Evolutionary conservation across 495 filamentous ascomycete genomes (phyloP).

Genomic region (Lepraria neglecta): DNA sequence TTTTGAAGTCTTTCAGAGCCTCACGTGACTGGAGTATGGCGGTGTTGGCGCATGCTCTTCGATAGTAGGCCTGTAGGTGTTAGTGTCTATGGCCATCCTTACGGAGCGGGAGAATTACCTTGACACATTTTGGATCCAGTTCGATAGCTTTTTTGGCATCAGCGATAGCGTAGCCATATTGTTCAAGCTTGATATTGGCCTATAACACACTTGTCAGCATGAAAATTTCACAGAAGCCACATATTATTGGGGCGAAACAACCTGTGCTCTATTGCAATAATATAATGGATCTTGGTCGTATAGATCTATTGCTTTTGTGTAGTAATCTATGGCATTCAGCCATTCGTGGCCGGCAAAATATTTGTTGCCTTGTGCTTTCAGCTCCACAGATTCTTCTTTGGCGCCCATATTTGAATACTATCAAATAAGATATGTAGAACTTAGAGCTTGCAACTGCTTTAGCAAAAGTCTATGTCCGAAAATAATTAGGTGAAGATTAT

Average conservation of each 20-base stretch:
- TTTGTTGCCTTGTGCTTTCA: conserved; percentile 93
- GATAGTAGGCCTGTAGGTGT: conserved; percentile 75
- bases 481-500: conserved; percentile 1
- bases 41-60: conserved; percentile 82
- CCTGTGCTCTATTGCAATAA: conserved; percentile 91
- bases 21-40: conserved; percentile 83
- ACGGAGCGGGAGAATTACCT: conserved; percentile 49
- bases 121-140: conserved; percentile 77
- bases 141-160: conserved; percentile 95
- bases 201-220: conserved; percentile 32
- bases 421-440: not conserved
- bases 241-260: conserved; percentile 32
- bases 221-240: not conserved
- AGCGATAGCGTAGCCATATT: conserved; percentile 83
- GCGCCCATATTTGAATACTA: conserved; percentile 38
- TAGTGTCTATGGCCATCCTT: not conserved
- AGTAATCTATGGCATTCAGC: conserved; percentile 74
- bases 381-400: conserved; percentile 60
- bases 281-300: conserved; percentile 81
- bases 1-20: conserved; percentile 86
- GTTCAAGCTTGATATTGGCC: conserved; percentile 92
- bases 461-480: not conserved
- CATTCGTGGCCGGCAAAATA: conserved; percentile 86
- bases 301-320: conserved; percentile 82
- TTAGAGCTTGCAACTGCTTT: not conserved